phyloP scores from a whole-genome alignment of 2,329 filamentous ascomycete genomes.

The Claviceps maximensis region DNA sequence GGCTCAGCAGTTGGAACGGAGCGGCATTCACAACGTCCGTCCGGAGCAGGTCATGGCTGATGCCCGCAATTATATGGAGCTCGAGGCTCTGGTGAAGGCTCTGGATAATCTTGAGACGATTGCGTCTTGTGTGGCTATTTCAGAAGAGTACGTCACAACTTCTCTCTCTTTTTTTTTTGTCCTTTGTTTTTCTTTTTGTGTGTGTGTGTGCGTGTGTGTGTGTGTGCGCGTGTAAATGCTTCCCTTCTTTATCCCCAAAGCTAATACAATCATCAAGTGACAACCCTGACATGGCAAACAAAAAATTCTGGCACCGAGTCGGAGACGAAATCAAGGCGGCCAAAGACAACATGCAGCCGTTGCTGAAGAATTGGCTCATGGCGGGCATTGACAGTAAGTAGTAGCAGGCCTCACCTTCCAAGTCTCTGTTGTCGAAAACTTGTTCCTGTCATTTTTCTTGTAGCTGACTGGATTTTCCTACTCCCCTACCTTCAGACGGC shows the following conservation, averaged over 20 bases:
- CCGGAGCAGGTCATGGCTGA: slow-evolving; percentile 34
- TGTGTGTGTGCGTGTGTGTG: no score
- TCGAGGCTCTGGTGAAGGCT: slow-evolving; percentile 52
- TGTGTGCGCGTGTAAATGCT: not conserved
- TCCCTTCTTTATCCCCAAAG: not conserved
- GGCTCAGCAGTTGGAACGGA: slow-evolving; percentile 23
- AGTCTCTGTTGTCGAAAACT: not conserved
- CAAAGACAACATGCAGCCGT: slow-evolving; percentile 42
- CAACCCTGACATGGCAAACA: slow-evolving; percentile 22
- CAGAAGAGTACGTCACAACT: slow-evolving; percentile 32
- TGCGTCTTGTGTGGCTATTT: slow-evolving; percentile 39
- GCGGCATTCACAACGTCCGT: slow-evolving; percentile 21
- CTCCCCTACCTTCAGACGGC: slow-evolving; percentile 22
- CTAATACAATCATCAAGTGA: not conserved
- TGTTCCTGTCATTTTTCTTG: not conserved
- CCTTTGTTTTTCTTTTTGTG: not conserved
- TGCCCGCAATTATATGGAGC: slow-evolving; percentile 51
- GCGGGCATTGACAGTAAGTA: slow-evolving; percentile 40
- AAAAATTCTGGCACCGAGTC: slow-evolving; percentile 42
- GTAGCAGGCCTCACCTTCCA: not conserved
- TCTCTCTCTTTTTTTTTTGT: not conserved
- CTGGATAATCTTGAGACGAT: slow-evolving; percentile 58
- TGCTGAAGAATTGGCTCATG: slow-evolving; percentile 54
- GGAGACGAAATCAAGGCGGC: slow-evolving; percentile 39
- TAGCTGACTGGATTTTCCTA: not conserved